Base-by-base conservation (phyloP, 352 stramenopile species). In the Phytophthora foliorum region DNA sequence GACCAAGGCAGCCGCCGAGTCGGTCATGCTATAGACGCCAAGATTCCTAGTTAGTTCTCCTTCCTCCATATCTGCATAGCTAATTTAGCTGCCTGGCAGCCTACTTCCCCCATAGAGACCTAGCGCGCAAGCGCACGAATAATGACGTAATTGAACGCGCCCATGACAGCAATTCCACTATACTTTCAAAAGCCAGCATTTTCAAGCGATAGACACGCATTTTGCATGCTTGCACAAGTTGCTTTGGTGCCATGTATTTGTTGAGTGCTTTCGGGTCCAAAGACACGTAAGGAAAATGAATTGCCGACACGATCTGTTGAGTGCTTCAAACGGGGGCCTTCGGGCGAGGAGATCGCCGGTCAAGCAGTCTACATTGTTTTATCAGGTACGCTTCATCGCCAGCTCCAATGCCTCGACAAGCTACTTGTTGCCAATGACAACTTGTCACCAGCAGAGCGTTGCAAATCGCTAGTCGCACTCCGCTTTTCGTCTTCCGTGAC, bases 11-110 rank as follows among this genome's bases (percentile, higher is more conserved):
- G 50, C 17, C 8, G 50, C 21, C 25, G 42, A 59, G n/a, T 54
- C 49, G 17, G 32, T 39, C 41, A 61, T 42, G 22, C 22, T 50
- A 9, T 55, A 71, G 48, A 13, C 57, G 34, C 27, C 48, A 32
- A 52, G 24, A 8, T 17, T 22, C 49, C 14, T 56, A 11, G 19
- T 29, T 34, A 46, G 16, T 13, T 27, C 57, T 45, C 24, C 11
- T 38, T 3, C 11, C 16, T 45, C 29, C 10, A 8, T 57, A 45
- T 45, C 11, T 56, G 49, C 41, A 54, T 63, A 42, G 42, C 32
- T 63, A 64, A 64, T 56, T 57, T 69, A 69, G 34, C 61, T 69
- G 41, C 25, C 25, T 13, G 25, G 16, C 45, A 16, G 44, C 21
- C 11, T 51, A 34, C 31, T 34, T 21, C 21, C 29, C 5, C 19